Evolutionary conservation across 768 basidiomycete genomes (phyloP), one percentile per base, ranked within the genome.

Genomic region (Suillus sp.): DNA sequence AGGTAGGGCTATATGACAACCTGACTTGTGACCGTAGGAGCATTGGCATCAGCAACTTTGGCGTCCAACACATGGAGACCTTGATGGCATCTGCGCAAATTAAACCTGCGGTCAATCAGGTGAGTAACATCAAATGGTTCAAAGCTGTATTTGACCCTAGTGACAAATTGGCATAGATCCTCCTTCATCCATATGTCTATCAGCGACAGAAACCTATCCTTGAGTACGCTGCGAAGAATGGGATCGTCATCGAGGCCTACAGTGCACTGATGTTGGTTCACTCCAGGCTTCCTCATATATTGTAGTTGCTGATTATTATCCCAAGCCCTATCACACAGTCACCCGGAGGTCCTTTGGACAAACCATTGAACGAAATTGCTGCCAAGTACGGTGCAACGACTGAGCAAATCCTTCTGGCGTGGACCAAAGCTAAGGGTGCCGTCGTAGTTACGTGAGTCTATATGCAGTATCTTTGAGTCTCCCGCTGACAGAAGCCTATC

Each of bases 21-120:
- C 51, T 53, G 51, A 53, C 51, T n/a, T 34, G 32, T 7, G 20
- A 14, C 20, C 22, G 1, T 60, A 88, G 86, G 84, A 88, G 84
- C 72, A 89, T 90, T 62, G 89, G 89, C 25, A 86, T 91, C 47
- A 87, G 85, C 75, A 91, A 91, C 77, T 91, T 89, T 68, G 77
- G 77, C 14, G 79, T 85, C 11, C 62, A 77, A 1, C 80, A 92
- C 32, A 80, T 91, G 25, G 71, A 82, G 48, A 78, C 78, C 22
- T 75, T 91, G 25, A 74, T 91, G 11, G 78, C 75, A 22, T 82
- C 81, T 2, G 86, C 87, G 8, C 85, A 87, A 69, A 74, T 88
- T 66, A 83, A 81, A 65, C 90, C 89, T 0, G 86, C 78, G 1
- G 86, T 84, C 9, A 92, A 91, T 74, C 90, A 92, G 78, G 88